Conservation (phyloP, 352 stramenopile species). For the Globisporangium radiosum region DNA sequence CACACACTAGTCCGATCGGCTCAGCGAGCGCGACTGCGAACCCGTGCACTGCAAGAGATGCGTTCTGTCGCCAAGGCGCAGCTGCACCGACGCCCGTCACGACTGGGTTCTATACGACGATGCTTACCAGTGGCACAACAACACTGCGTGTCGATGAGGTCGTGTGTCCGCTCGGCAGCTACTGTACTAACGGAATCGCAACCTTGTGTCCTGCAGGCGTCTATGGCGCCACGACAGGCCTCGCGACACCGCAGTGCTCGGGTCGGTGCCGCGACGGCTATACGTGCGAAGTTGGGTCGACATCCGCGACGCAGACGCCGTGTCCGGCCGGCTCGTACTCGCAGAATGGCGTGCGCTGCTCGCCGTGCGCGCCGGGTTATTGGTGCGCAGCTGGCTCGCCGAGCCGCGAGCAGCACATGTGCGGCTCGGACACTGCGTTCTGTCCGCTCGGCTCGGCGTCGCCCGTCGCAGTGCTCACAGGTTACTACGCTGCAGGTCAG, state of each 20-base stretch:
- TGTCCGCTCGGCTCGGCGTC: constrained; percentile 48
- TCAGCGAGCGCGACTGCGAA: constrained; percentile 26
- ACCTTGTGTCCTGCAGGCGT: constrained; percentile 48
- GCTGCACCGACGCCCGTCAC: constrained; percentile 25
- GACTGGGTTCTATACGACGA: constrained; percentile 48
- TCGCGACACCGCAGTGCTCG: constrained; percentile 35
- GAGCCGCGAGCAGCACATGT: constrained; percentile 42
- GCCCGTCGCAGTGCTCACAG: constrained; percentile 20
- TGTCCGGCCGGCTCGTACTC: constrained; percentile 58
- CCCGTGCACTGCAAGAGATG: constrained; percentile 26
- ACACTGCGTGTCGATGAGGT: constrained; percentile 39
- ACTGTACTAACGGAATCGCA: constrained; percentile 42
- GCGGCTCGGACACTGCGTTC: constrained; percentile 31
- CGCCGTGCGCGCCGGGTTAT: constrained; percentile 47
- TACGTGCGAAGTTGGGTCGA: constrained; percentile 39
- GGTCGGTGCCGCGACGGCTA: constrained; percentile 51
- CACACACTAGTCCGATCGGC: constrained; percentile 9
- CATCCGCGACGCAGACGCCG: constrained; percentile 28
- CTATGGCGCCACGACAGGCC: constrained; percentile 37
- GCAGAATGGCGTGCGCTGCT: constrained; percentile 42
- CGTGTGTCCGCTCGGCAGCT: constrained; percentile 53
- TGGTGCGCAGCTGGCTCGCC: constrained; percentile 42
- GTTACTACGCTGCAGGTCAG: constrained; percentile 39
- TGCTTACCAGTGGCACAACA: constrained; percentile 14
- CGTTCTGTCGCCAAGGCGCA: constrained; percentile 48